Conservation (phyloP, 208 protist species). For the Acanthamoeba divionensis region DNA sequence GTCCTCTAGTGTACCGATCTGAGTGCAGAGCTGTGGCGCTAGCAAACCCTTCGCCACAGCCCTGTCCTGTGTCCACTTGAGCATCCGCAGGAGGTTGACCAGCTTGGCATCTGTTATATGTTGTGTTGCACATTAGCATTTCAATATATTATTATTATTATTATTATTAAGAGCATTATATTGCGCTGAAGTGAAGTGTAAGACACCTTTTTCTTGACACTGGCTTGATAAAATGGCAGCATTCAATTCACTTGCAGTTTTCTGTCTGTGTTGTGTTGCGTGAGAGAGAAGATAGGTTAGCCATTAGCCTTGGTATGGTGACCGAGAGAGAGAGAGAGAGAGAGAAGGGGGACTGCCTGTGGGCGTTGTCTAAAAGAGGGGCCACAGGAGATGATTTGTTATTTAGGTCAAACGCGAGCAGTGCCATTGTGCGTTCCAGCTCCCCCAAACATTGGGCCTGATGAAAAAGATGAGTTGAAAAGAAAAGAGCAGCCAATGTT, state of each 20-base stretch:
- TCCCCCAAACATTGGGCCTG: slow-evolving; percentile 79
- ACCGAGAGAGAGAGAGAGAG: no score
- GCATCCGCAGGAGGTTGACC: slow-evolving; percentile 19
- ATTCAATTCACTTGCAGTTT: slow-evolving; percentile 80
- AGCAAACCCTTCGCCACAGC: background rate
- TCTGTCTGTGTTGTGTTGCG: slow-evolving; percentile 77
- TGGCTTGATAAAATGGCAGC: slow-evolving; percentile 79
- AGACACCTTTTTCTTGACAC: slow-evolving; percentile 71
- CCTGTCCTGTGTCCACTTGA: slow-evolving; percentile 47
- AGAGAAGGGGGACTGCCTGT: no score
- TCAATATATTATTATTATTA: background rate
- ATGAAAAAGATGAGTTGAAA: background rate
- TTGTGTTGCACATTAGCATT: background rate
- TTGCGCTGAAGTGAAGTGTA: background rate
- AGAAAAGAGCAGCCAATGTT: background rate
- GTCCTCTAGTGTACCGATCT: no score
- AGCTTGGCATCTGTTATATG: slow-evolving; percentile 42
- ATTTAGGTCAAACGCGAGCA: slow-evolving; percentile 77
- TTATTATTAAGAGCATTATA: background rate
- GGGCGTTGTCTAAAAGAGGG: background rate
- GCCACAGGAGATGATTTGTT: slow-evolving; percentile 47
- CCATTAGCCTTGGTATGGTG: no score
- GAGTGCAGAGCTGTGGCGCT: no score
- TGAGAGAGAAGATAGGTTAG: no score
- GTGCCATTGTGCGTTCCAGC: slow-evolving; percentile 79